phyloP scores from a whole-genome alignment of 805 yeast species.

The Wickerhamiella kazuoi region DNA sequence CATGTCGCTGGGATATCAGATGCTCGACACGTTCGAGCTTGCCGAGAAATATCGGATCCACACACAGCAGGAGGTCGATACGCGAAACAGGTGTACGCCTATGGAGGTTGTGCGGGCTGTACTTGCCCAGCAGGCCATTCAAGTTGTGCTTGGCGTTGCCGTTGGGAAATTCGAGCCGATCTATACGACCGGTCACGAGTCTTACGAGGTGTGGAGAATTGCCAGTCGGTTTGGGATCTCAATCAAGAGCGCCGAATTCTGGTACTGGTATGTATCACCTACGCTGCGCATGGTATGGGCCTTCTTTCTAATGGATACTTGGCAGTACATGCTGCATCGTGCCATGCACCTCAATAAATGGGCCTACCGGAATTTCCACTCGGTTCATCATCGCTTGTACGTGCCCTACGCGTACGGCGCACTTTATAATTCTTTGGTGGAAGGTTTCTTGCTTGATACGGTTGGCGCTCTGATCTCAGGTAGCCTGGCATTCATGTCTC shows the following conservation, averaged over 20 bases:
- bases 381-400: conserved; percentile 83
- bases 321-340: conserved; percentile 90
- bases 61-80: conserved; percentile 67
- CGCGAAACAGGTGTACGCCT: conserved; percentile 58
- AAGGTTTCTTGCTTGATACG: conserved; percentile 85
- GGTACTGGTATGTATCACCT: conserved; percentile 52
- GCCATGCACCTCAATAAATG: conserved; percentile 68
- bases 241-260: conserved; percentile 26
- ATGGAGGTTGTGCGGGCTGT: conserved; percentile 66
- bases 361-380: conserved; percentile 68
- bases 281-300: conserved; percentile 39
- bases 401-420: conserved; percentile 98
- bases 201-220: conserved; percentile 29
- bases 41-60: conserved; percentile 80
- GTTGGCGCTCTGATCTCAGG: conserved; percentile 79
- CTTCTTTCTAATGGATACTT: conserved; percentile 65
- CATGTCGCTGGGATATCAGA: conserved; percentile 53
- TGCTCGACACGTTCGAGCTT: conserved; percentile 54
- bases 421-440: conserved; percentile 80
- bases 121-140: conserved; percentile 66
- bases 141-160: conserved; percentile 48
- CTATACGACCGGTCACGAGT: conserved; percentile 33
- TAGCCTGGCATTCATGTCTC: conserved; percentile 40
- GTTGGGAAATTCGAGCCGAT: conserved; percentile 38
- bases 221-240: conserved; percentile 22